phyloP scores from a whole-genome alignment of 805 yeast genomes.

The Lipomyces japonicus region DNA sequence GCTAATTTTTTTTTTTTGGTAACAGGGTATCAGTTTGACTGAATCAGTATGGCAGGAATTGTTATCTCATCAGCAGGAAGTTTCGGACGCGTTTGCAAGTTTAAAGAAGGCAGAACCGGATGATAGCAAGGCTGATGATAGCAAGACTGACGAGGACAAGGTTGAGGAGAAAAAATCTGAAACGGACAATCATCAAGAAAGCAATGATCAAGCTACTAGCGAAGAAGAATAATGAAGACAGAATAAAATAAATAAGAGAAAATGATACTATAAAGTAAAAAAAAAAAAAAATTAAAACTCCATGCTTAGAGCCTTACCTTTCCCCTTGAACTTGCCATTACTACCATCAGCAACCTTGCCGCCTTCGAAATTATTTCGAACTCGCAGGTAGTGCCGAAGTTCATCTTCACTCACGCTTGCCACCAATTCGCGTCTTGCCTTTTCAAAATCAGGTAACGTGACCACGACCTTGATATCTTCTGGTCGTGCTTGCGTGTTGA shows the following conservation, averaged over 20 bases:
- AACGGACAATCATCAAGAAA: not conserved
- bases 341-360: slow-evolving; percentile 1
- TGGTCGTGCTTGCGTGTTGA: slow-evolving; percentile 68
- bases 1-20: slow-evolving; percentile 1
- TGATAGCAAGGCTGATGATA: not conserved
- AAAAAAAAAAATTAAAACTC: too few species aligned
- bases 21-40: slow-evolving; percentile 36
- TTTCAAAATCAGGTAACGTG: slow-evolving; percentile 66
- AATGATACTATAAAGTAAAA: too few species aligned
- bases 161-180: too few species aligned
- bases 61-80: slow-evolving; percentile 20
- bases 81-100: slow-evolving; percentile 30
- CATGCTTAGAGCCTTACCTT: slow-evolving; percentile 9
- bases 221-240: too few species aligned
- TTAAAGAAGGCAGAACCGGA: slow-evolving; percentile 10
- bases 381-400: slow-evolving; percentile 69
- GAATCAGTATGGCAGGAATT: slow-evolving; percentile 32
- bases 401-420: slow-evolving; percentile 91
- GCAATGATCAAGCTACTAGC: not conserved
- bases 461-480: slow-evolving; percentile 70
- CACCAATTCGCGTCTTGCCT: slow-evolving; percentile 63
- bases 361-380: slow-evolving; percentile 82
- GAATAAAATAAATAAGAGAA: too few species aligned
- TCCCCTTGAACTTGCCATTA: slow-evolving; percentile 4
- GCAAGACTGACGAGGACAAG: not conserved